Base-by-base conservation (phyloP, 225 moss, liverwort and hornwort species). In the Sphagnum contortum region DNA sequence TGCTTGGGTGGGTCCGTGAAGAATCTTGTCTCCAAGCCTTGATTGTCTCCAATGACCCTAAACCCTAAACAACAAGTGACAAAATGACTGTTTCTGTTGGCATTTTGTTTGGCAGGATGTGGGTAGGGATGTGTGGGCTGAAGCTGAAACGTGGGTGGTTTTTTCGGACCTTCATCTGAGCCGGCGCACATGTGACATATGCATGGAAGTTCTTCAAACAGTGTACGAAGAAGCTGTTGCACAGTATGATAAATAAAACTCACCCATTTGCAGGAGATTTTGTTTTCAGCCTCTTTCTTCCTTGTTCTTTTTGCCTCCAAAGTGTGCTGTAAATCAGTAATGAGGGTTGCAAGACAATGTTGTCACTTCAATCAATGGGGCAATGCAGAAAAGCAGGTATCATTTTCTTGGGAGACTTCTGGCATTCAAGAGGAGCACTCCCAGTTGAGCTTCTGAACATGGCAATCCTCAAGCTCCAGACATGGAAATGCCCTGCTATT, bases 81-180 rank as follows among this genome's bases (percentile, higher is more conserved):
- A 29, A 29, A 29, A 29, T 29, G 29, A 29, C 29, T 29, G 29
- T 45, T 69, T 50, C 6, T 62, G 52, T 4, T 44, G 44, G 62
- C 54, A 8, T 45, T 47, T 62, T 12, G 68, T 59, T 47, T 56
- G 29, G 29, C 63, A 85, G 84, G 76, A 73, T 66, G 70, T 54
- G 60, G 83, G 29, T 29, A 29, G 29, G 29, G 29, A 82, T 50
- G 65, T 74, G 5, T 98, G 98, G 98, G 68, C 89, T 55, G 76
- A 79, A 59, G 77, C 86, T 3, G 80, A 89, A 52, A 70, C 77
- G 13, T 98, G 98, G 98, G 89, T 98, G 70, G 93, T 98, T 1
- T 98, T 93, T 68, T 91, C 98, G n/a, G 98, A 98, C 72, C 82
- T 98, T 29, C 98, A 98, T 74, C 80, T 98, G 69, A 93, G 98